Evolutionary conservation across 352 stramenopile species (phyloP).

Genomic region (Peronospora tabacina): DNA sequence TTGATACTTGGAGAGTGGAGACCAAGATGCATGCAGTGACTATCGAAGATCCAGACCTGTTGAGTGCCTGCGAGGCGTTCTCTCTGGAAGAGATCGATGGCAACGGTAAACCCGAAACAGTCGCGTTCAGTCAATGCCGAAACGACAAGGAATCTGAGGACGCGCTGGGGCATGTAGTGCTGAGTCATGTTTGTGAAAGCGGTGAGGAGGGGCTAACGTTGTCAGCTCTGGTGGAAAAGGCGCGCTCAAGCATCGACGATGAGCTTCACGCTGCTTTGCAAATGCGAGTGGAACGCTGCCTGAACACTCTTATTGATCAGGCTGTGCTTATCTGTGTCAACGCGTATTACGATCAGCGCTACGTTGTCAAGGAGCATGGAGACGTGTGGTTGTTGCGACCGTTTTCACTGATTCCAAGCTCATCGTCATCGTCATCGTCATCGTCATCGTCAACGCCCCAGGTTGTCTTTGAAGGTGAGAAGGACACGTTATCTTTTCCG

Average conservation of each 20-base stretch:
- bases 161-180: constrained; percentile 17
- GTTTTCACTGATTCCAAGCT: constrained; percentile 43
- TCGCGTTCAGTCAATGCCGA: constrained; percentile 21
- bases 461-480: constrained; percentile 67
- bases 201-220: constrained; percentile 41
- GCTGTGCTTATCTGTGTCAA: constrained; percentile 58
- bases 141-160: constrained; percentile 20
- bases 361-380: constrained; percentile 52
- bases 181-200: constrained; percentile 31
- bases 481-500: constrained; percentile 66
- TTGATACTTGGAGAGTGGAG: constrained; percentile 67
- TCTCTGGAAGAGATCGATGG: constrained; percentile 27
- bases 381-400: constrained; percentile 61
- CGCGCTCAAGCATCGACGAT: constrained; percentile 4
- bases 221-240: constrained; percentile 20
- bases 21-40: constrained; percentile 50
- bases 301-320: constrained; percentile 47
- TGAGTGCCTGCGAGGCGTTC: constrained; percentile 47
- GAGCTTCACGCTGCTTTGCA: constrained; percentile 9
- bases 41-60: constrained; percentile 27
- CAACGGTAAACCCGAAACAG: constrained; percentile 11
- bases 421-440: background rate
- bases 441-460: constrained; percentile 18
- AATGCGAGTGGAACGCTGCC: constrained; percentile 20
- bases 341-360: constrained; percentile 60